Evolutionary conservation across 2,329 filamentous ascomycete species (phyloP), one percentile per base, ranked within the genome.

Genomic region (Boeremia exigua): DNA sequence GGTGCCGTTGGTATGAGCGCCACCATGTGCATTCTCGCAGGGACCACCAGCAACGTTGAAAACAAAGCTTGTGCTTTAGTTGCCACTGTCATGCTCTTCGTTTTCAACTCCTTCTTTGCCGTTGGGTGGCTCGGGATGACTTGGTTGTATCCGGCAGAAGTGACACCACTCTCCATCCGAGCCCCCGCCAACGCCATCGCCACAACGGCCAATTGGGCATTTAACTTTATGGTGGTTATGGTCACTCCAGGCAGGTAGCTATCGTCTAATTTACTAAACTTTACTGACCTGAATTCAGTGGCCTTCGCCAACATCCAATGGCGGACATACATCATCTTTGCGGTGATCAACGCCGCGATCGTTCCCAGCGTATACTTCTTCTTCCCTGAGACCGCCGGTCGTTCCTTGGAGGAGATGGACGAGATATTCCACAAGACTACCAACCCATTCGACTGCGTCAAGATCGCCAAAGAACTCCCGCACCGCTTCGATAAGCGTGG

Each of bases 21-120:
- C 4, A 73, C 69, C 12, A 75, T 76, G 73, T 67, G 66, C 9
- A 65, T 76, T 0, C 62, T 76, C 1, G 73, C 73, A 4, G 68
- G 69, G 3, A 68, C 69, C 6, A 75, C 70, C 0, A 71, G 67
- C 48, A 56, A 63, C 11, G 66, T 70, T 15, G 58, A 52, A 2
- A 67, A 61, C 48, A 58, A 61, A 11, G 58, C 63, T 12, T 56
- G 70, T 33, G 78, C 77, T 40, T 69, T 78, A 34, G 66, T 71
- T 6, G 77, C 79, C 15, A 71, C 92, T 82, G 91, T 96, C 59
- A 94, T 96, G 80, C 93, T 96, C 71, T 89, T 88, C 79, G 89
- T 96, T 79, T 95, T 92, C 83, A 93, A 96, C 82, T 91, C 90
- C 82, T 95, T 89, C 83, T 96, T 96, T 74, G 92, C 91, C 57